Evolutionary conservation across 1,139 yeast species (phyloP), one percentile per base, ranked within the genome.

Genomic region (Candida labiduridarum): DNA sequence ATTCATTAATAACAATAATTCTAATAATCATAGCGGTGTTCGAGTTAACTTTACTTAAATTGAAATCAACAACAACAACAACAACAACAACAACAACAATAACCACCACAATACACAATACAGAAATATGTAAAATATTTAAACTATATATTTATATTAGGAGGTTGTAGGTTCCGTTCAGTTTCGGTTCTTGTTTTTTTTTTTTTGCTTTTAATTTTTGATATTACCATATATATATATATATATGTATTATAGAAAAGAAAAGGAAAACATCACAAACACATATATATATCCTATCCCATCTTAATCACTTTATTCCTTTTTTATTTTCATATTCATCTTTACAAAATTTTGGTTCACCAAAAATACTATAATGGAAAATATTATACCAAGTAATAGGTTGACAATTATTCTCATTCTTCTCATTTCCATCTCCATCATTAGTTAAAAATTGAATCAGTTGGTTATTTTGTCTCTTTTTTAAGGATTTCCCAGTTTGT

Each of bases 311-410:
- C 14, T 34, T 18, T 19, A 18, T 10, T 36, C 16, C 11, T 48
- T 25, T 38, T 30, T 35, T 30, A 19, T 18, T 33, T 2, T 39
- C 29, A 22, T 44, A 35, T 44, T 45, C 45, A 15, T 55, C 52
- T 10, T 60, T 50, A 58, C 82, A 78, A 55, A 78, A 74, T 41
- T 69, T 71, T 3, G 77, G 77, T 50, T 70, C 74, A 0, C 82
- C 82, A 59, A 78, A 78, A 18, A 78, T 65, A 47, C 79, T 72
- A 49, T 77, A 78, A 53, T 72, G 80, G 56, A 79, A 74, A 1
- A 78, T 72, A 52, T 72, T 78, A 49, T 61, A 74, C 83, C 83
- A 79, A 0, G 81, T 78, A 12, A 78, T 71, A n/a, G 70, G 71
- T 47, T 72, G 76, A 62, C 83, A 79, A 39, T 65, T 58, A 11